Percentiles rank a stretch among this genome's conserved stretches.
Conservation (phyloP, 306 rosid species). For the Argentina anserina region DNA sequence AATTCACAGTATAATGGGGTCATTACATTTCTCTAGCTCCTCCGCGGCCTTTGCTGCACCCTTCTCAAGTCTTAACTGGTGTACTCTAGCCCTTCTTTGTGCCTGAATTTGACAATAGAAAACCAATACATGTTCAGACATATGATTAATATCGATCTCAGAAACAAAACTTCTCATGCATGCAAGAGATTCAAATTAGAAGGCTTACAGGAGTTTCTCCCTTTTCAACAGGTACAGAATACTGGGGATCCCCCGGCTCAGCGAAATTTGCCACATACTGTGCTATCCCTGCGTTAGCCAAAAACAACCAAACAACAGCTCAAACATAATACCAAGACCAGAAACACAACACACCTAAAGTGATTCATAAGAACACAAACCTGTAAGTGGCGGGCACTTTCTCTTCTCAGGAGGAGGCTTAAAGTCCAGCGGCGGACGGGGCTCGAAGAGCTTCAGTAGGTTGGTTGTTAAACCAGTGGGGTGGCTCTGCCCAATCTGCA, state of each 20-base stretch:
- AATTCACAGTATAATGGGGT: constrained; percentile 6
- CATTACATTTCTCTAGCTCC: constrained; percentile 89
- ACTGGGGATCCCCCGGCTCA: constrained; percentile 79
- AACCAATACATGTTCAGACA: neutral
- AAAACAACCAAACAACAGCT: neutral
- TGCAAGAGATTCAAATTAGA: neutral
- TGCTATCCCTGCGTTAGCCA: constrained; percentile 62
- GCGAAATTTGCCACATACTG: constrained; percentile 82
- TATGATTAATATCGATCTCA: neutral
- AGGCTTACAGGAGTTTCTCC: constrained; percentile 83
- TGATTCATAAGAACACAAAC: constrained; percentile 18
- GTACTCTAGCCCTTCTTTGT: constrained; percentile 82
- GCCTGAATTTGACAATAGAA: constrained; percentile 40
- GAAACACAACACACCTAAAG: neutral
- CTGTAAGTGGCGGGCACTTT: constrained; percentile 86
- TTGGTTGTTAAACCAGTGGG: constrained; percentile 93
- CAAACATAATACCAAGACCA: neutral
- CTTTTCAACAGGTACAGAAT: constrained; percentile 60
- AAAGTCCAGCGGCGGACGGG: constrained; percentile 88
- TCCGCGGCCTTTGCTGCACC: constrained; percentile 90
- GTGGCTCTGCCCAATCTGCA: constrained; percentile 97
- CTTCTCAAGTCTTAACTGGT: constrained; percentile 70
- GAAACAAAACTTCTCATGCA: neutral
- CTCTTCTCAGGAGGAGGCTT: constrained; percentile 97
- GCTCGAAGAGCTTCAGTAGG: constrained; percentile 92